Conservation (phyloP, 2,329 filamentous ascomycete genomes). For the Fusarium torreyae region DNA sequence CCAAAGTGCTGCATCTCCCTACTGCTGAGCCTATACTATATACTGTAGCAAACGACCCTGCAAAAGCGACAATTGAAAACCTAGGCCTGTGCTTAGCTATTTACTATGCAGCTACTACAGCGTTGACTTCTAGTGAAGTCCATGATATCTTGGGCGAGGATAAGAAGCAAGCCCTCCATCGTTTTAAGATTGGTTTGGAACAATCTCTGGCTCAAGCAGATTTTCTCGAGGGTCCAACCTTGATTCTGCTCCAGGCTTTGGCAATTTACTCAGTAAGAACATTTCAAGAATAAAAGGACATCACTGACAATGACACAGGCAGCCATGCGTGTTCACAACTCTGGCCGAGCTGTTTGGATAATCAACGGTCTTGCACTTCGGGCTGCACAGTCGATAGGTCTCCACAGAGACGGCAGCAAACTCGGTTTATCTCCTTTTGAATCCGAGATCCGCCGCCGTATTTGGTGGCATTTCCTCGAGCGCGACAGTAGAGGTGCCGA, state of each 20-base stretch:
- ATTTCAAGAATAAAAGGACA: background rate
- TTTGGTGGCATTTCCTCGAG: conserved; percentile 69
- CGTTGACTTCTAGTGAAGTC: conserved; percentile 58
- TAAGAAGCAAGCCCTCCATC: conserved; percentile 43
- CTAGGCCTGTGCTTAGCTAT: conserved; percentile 63
- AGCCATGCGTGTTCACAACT: conserved; percentile 53
- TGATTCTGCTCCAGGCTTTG: conserved; percentile 55
- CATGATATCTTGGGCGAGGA: conserved; percentile 45
- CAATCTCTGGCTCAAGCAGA: conserved; percentile 57
- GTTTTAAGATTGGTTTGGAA: conserved; percentile 56
- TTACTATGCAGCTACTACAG: conserved; percentile 64
- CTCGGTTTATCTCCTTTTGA: conserved; percentile 68
- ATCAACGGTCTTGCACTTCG: conserved; percentile 62
- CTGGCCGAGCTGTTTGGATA: conserved; percentile 56
- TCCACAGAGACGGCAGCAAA: conserved; percentile 66
- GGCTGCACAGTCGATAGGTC: conserved; percentile 65
- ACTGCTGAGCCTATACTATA: conserved; percentile 54
- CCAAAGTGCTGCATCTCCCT: conserved; percentile 52
- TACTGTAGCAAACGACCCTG: conserved; percentile 52
- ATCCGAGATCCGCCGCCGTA: conserved; percentile 67
- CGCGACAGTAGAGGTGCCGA: conserved; percentile 68
- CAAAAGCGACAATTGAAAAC: conserved; percentile 44
- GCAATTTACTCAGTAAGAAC: conserved; percentile 56
- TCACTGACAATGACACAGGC: conserved; percentile 40
- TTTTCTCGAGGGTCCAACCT: conserved; percentile 59